phyloP scores from a whole-genome alignment of 2,329 filamentous ascomycete species.

The Balansia obtecta region DNA sequence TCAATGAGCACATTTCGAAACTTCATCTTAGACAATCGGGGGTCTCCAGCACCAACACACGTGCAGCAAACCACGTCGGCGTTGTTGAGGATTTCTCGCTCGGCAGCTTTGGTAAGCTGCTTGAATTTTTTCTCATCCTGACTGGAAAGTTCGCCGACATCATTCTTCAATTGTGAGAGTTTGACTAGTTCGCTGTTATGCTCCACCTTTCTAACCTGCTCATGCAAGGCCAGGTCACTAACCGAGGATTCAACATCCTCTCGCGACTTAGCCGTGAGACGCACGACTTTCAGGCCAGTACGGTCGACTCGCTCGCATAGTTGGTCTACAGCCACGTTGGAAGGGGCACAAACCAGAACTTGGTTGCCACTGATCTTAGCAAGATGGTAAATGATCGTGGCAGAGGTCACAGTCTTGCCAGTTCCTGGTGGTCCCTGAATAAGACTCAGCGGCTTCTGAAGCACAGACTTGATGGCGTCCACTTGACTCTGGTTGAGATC shows the following conservation, averaged over 20 bases:
- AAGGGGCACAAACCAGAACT: slow-evolving; percentile 91
- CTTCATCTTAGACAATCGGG: slow-evolving; percentile 90
- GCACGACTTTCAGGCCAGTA: slow-evolving; percentile 91
- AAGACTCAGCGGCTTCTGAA: slow-evolving; percentile 85
- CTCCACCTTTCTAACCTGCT: slow-evolving; percentile 96
- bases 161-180: slow-evolving; percentile 82
- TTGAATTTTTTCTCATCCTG: slow-evolving; percentile 99
- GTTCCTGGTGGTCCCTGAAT: slow-evolving; percentile 96
- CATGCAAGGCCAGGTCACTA: slow-evolving; percentile 85
- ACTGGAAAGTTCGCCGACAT: slow-evolving; percentile 81
- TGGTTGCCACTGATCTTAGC: slow-evolving; percentile 92
- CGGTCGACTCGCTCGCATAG: slow-evolving; percentile 93
- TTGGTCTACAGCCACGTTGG: slow-evolving; percentile 96
- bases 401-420: slow-evolving; percentile 96
- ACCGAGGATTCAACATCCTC: slow-evolving; percentile 99
- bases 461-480: slow-evolving; percentile 86
- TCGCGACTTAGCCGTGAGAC: slow-evolving; percentile 94
- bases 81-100: slow-evolving; percentile 87
- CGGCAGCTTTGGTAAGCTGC: slow-evolving; percentile 82
- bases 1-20: slow-evolving; percentile 97
- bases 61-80: slow-evolving; percentile 98
- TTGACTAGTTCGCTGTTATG: slow-evolving; percentile 90
- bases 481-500: slow-evolving; percentile 95
- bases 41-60: slow-evolving; percentile 93
- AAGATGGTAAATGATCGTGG: slow-evolving; percentile 95